Evolutionary conservation across 805 yeast species (phyloP), one percentile per base, ranked within the genome.

Genomic region (Sugiyamaella smithiae): DNA sequence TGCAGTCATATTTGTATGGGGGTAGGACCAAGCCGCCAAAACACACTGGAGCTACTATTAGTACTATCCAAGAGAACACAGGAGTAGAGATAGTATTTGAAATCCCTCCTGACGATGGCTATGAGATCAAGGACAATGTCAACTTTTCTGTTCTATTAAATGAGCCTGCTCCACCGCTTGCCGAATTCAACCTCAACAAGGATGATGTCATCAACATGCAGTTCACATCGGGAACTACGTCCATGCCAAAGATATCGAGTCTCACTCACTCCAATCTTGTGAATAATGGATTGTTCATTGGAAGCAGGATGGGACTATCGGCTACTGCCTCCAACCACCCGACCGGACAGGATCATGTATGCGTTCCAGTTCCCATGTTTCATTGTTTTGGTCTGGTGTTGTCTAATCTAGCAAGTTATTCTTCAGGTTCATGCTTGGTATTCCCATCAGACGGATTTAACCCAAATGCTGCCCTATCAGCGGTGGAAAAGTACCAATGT

Each of bases 321-420:
- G 54, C 61, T 9, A 45, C 53, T 9, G 32, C 52, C 5, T 46
- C 57, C 3, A 33, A 41, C 11, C 59, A 56, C 20, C 60, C 59
- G 4, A 25, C 53, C 12, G 53, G 55, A 3, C 64, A 57, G 33
- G 66, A 62, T 40, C 52, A 53, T 12, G 20, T 62, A n/a, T 59
- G 64, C 46, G 46, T 57, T 4, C 61, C 66, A 4, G 65, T 62
- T 12, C 66, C 66, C 20, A 58, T 62, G 64, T 62, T 62, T 46
- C 66, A 62, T 41, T 62, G 66, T 45, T 62, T 62, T 47, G 66
- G 66, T 4, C 54, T 62, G n/a, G 65, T 62, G 4, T 55, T 62
- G 16, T 52, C 61, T 4, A 61, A 62, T 48, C 40, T 61, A 22
- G 61, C 64, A n/a, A 43, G 52, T 4, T 45, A 55, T 20, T 41